Conservation (phyloP, 1,284 basidiomycete species). For the Dichomitus squalens region DNA sequence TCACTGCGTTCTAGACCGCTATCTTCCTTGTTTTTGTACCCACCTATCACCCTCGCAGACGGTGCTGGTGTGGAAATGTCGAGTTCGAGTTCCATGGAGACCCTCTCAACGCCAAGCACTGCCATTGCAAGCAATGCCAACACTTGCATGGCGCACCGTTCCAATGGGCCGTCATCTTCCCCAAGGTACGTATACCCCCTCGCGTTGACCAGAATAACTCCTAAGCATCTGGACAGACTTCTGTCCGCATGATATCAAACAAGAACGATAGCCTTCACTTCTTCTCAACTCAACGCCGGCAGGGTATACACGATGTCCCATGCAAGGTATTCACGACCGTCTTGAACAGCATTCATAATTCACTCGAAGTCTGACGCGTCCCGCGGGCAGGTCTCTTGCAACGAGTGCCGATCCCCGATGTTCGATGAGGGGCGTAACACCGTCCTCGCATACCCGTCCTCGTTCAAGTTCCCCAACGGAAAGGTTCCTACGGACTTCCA, state of each 20-base stretch:
- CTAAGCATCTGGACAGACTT: conserved; percentile 26
- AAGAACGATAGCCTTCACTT: conserved; percentile 34
- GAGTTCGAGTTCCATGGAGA: conserved; percentile 37
- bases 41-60: too few species aligned
- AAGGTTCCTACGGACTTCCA: conserved; percentile 34
- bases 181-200: conserved; percentile 33
- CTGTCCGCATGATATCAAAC: conserved; percentile 34
- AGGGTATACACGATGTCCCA: conserved; percentile 32
- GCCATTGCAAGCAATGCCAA: conserved; percentile 37
- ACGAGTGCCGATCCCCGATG: conserved; percentile 36
- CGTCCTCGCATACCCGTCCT: conserved; percentile 36
- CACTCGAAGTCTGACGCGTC: too few species aligned
- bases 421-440: conserved; percentile 40
- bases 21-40: too few species aligned
- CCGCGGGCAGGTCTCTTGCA: conserved; percentile 35
- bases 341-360: too few species aligned
- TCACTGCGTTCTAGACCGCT: too few species aligned
- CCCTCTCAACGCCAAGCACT: conserved; percentile 37
- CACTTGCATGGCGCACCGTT: conserved; percentile 37
- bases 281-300: conserved; percentile 33
- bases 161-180: conserved; percentile 40
- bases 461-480: conserved; percentile 33
- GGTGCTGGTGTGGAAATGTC: conserved; percentile 39
- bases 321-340: conserved; percentile 29
- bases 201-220: neutral